phyloP scores from a whole-genome alignment of 1,284 basidiomycete species.

The Sporisorium scitamineum region DNA sequence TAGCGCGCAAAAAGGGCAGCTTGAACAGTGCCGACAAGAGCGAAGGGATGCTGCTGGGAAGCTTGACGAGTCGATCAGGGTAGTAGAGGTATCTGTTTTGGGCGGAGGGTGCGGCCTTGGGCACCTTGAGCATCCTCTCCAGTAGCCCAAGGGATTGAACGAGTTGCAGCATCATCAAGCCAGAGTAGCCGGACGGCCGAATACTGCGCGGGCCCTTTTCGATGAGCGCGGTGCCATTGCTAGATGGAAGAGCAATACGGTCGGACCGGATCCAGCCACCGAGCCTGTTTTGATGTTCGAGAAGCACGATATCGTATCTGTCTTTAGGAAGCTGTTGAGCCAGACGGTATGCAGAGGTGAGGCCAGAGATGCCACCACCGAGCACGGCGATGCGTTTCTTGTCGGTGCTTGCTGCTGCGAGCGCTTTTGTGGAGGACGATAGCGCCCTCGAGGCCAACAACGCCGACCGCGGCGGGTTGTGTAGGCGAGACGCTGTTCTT shows the following conservation, averaged over 20 bases:
- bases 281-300: slow-evolving; percentile 77
- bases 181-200: slow-evolving; percentile 59
- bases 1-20: slow-evolving; percentile 54
- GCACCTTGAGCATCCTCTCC: slow-evolving; percentile 76
- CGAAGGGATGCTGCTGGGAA: slow-evolving; percentile 72
- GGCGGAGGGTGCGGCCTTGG: slow-evolving; percentile 78
- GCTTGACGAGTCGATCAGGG: slow-evolving; percentile 72
- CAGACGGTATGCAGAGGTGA: slow-evolving; percentile 83
- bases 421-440: slow-evolving; percentile 15
- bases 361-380: slow-evolving; percentile 84
- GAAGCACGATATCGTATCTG: slow-evolving; percentile 73
- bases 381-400: slow-evolving; percentile 73
- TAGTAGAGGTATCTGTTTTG: slow-evolving; percentile 80
- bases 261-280: slow-evolving; percentile 87
- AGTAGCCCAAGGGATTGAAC: slow-evolving; percentile 79
- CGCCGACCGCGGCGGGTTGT: background rate
- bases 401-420: slow-evolving; percentile 12
- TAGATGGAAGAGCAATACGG: slow-evolving; percentile 70
- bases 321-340: slow-evolving; percentile 76
- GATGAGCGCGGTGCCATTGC: slow-evolving; percentile 45
- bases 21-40: slow-evolving; percentile 64
- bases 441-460: background rate
- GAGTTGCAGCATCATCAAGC: slow-evolving; percentile 76
- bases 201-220: slow-evolving; percentile 65
- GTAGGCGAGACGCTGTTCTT: slow-evolving; percentile 28